Percentiles rank a stretch among this genome's conserved stretches.
Conservation (phyloP, 192 early-diverging fungal genomes). For the Backusella mclennaniae region DNA sequence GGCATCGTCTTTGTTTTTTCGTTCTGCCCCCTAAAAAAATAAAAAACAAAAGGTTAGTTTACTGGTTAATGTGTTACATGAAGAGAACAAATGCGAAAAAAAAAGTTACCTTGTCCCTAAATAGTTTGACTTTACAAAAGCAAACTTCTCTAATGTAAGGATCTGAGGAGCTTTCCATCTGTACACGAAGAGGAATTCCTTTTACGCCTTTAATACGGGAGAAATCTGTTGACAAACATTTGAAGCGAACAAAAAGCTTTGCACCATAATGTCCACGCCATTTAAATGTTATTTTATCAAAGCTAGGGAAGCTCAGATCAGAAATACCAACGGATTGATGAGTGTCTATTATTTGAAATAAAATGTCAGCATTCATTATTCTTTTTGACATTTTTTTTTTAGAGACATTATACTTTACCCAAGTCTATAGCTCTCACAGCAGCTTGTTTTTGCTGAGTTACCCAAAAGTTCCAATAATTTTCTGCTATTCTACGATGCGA, state of each 20-base stretch:
- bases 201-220: constrained; percentile 76
- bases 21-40: constrained; percentile 62
- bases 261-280: constrained; percentile 64
- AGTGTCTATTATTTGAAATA: constrained; percentile 3
- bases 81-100: neutral
- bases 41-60: neutral
- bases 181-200: constrained; percentile 62
- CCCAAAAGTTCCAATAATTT: constrained; percentile 74
- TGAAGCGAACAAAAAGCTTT: constrained; percentile 65
- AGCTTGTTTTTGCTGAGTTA: constrained; percentile 61
- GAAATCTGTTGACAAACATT: constrained; percentile 75
- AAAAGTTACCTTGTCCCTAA: constrained; percentile 40
- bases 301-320: constrained; percentile 32
- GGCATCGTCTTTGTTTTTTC: constrained; percentile 75
- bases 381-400: neutral
- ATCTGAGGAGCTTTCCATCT: constrained; percentile 27
- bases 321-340: constrained; percentile 22
- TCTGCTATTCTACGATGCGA: constrained; percentile 60
- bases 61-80: neutral
- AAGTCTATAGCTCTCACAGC: constrained; percentile 66
- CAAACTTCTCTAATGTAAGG: constrained; percentile 42
- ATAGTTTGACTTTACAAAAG: constrained; percentile 67
- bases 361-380: neutral
- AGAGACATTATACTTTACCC: constrained; percentile 30
- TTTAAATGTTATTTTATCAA: constrained; percentile 68